Conservation (phyloP, 116 monocot species). For the Posidonia oceanica region DNA sequence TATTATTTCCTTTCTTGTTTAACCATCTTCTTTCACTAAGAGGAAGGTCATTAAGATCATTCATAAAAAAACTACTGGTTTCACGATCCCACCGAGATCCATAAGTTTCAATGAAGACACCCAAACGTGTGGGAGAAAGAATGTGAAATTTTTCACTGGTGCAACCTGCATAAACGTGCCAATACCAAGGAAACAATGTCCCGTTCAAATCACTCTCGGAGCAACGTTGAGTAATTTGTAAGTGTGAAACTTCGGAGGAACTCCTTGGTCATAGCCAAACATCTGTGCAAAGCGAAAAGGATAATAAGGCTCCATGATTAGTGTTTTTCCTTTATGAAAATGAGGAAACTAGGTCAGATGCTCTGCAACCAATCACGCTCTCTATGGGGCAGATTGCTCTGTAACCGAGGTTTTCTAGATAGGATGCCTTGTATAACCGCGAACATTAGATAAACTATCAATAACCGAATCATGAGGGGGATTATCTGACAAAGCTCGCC, state of each 20-base stretch:
- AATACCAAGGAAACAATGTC: background rate
- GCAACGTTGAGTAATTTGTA: background rate
- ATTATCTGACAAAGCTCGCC: background rate
- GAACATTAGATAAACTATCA: background rate
- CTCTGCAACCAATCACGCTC: background rate
- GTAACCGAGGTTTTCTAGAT: background rate
- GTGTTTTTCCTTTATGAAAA: background rate
- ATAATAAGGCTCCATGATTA: background rate
- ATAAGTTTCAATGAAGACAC: background rate
- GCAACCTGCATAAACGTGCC: background rate
- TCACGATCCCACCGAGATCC: background rate
- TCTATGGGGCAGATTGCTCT: too few species aligned
- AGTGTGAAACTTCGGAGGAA: background rate
- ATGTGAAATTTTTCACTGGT: background rate
- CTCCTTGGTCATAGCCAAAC: conserved; percentile 2
- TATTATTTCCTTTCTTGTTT: background rate
- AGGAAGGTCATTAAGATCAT: background rate
- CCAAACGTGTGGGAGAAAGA: background rate
- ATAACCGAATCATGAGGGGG: background rate
- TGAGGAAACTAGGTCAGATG: background rate
- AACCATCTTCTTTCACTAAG: background rate
- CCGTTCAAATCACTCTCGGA: background rate
- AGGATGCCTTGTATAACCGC: background rate
- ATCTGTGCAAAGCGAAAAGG: background rate
- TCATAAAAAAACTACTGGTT: background rate